Conservation (phyloP, 768 basidiomycete species). For the Pisolithus sp. region DNA sequence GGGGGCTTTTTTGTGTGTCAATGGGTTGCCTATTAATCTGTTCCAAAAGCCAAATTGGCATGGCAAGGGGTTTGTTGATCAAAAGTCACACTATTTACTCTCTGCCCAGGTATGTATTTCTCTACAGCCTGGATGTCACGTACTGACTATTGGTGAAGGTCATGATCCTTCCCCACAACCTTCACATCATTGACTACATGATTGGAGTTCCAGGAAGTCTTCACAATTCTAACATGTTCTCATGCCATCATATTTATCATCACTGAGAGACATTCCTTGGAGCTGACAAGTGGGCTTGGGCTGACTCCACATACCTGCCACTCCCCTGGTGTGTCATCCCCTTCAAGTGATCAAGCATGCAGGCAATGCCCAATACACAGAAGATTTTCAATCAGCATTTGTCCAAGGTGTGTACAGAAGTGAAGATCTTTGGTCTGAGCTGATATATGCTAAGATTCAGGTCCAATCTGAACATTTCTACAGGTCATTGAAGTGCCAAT, state of each 20-base stretch:
- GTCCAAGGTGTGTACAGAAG: slow-evolving; percentile 9
- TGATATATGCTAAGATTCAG: slow-evolving; percentile 15
- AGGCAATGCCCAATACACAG: slow-evolving; percentile 11
- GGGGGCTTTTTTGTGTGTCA: slow-evolving; percentile 8
- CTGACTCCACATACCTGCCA: too few relatives aligned
- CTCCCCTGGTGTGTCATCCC: slow-evolving; percentile 4
- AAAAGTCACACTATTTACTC: slow-evolving; percentile 10
- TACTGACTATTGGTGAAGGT: too few relatives aligned
- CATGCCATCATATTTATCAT: too few relatives aligned
- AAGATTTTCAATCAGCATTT: slow-evolving; percentile 19
- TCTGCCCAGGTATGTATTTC: slow-evolving; percentile 9
- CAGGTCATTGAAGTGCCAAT: slow-evolving; percentile 11
- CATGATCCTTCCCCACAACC: too few relatives aligned
- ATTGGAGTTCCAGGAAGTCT: too few relatives aligned
- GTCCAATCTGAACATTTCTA: slow-evolving; percentile 11
- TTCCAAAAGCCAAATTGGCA: slow-evolving; percentile 18
- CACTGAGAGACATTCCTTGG: too few relatives aligned
- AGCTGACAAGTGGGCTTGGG: too few relatives aligned
- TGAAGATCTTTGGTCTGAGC: too few relatives aligned
- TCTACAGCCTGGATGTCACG: too few relatives aligned
- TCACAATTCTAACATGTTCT: too few relatives aligned
- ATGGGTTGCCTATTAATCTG: slow-evolving; percentile 8
- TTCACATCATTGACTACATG: too few relatives aligned
- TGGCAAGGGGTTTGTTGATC: slow-evolving; percentile 9
- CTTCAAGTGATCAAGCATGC: slow-evolving; percentile 15